Percentiles rank a stretch among this genome's conserved stretches.
Conservation (phyloP, 129 eudicot species). For the Lonicera japonica region DNA sequence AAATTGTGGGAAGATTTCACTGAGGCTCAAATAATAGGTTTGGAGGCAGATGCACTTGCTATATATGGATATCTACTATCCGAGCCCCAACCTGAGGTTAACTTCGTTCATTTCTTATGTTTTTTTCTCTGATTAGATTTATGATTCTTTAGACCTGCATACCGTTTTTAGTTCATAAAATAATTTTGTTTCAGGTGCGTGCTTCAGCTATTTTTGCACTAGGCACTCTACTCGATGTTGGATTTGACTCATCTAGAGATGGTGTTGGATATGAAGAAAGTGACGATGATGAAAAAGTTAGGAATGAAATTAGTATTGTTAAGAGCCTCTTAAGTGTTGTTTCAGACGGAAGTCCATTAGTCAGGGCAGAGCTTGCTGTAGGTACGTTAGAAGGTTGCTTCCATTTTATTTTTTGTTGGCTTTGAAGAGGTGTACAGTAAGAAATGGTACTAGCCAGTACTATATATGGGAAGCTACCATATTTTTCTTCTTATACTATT, state of each 20-base stretch:
- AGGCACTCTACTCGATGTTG: constrained; percentile 84
- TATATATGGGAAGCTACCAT: too few species aligned
- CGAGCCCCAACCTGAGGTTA: constrained; percentile 95
- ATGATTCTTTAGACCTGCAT: not conserved
- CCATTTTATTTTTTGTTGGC: too few species aligned
- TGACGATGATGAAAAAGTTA: constrained; percentile 92
- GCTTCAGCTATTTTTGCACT: constrained; percentile 95
- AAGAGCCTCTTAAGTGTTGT: constrained; percentile 76
- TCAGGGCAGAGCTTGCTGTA: constrained; percentile 91
- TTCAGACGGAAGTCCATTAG: constrained; percentile 96
- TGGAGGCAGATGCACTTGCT: constrained; percentile 75
- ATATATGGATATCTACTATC: constrained; percentile 59
- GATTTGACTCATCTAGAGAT: constrained; percentile 73
- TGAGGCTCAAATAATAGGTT: constrained; percentile 80
- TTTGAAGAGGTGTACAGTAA: too few species aligned
- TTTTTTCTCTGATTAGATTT: not conserved
- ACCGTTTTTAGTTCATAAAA: not conserved
- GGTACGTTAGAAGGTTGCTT: constrained; percentile 39
- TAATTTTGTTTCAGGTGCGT: constrained; percentile 58
- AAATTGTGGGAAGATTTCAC: constrained; percentile 94
- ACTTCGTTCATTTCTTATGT: not conserved
- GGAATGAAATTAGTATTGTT: constrained; percentile 67
- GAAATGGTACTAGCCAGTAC: too few species aligned
- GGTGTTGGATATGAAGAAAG: constrained; percentile 67
- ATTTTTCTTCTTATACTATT: too few species aligned